A percentile compares a stretch with the other conserved stretches of the same genome.
Conservation (phyloP, 108 stramenopile genomes). For the Aurantiochytrium sp. region DNA sequence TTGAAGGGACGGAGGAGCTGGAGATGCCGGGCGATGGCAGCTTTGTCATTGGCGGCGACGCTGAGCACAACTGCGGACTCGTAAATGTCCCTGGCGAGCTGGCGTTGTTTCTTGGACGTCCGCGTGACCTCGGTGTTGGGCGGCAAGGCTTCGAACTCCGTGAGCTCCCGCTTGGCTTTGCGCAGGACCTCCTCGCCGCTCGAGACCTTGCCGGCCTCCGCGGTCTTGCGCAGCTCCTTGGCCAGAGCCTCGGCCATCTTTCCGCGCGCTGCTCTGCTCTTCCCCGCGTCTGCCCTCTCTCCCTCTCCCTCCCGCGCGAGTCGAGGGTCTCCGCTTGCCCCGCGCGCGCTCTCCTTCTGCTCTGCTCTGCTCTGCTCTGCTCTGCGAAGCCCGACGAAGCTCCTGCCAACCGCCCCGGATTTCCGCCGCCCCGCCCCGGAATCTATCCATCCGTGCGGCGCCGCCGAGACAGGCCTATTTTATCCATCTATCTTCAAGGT, state of each 20-base stretch:
- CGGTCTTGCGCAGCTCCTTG: neutral
- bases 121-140: neutral
- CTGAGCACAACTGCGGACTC: neutral
- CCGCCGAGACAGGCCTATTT: no score
- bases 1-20: constrained; percentile 5
- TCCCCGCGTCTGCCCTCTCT: neutral
- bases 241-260: constrained; percentile 6
- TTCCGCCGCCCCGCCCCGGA: no score
- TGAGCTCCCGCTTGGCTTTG: constrained; percentile 11
- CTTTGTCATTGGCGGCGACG: neutral
- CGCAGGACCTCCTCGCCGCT: neutral
- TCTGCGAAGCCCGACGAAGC: no score
- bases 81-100: constrained; percentile 3
- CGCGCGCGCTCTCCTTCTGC: no score
- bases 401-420: no score
- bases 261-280: neutral
- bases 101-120: neutral
- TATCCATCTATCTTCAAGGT: no score
- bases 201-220: constrained; percentile 16
- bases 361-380: no score
- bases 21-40: neutral
- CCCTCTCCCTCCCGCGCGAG: no score
- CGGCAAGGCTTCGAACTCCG: neutral
- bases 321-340: no score
- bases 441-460: no score